A percentile compares a stretch with the other conserved stretches of the same genome.
These are phyloP conservation scores for Pleurotus cornucopiae DNA, from an alignment of 768 basidiomycete genomes.

Conservation along the genomic window DNA sequence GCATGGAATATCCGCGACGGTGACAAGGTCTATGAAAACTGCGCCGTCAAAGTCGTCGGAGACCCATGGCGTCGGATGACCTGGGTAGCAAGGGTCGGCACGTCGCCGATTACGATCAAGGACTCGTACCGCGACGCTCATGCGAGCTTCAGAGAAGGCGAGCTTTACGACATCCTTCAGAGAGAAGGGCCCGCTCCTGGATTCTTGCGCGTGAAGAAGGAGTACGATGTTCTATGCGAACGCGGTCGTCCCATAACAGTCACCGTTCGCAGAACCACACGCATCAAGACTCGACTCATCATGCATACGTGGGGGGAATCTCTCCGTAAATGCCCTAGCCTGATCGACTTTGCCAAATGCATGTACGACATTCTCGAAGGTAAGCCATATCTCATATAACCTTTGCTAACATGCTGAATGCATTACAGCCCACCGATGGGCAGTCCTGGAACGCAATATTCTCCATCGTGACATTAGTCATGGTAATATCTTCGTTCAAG, in stretches of 20 bases:
- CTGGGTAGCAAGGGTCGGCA: constrained; percentile 1
- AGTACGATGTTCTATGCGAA: no score
- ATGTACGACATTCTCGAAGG: constrained; percentile 8
- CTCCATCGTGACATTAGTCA: constrained; percentile 3
- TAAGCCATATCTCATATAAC: neutral
- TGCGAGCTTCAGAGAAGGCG: constrained; percentile 1
- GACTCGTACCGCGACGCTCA: neutral
- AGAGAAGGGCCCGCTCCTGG: neutral
- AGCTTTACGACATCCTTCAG: constrained; percentile 8
- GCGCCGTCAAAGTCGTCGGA: constrained; percentile 8
- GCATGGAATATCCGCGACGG: constrained; percentile 4
- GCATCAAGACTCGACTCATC: neutral
- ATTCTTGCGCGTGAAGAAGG: no score
- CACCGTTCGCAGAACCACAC: neutral
- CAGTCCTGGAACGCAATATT: neutral
- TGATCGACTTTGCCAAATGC: neutral
- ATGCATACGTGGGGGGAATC: neutral
- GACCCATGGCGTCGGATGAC: constrained; percentile 6
- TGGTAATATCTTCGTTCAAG: neutral
- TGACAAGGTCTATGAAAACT: neutral
- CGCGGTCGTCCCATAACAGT: neutral
- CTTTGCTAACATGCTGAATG: neutral
- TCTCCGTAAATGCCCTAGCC: neutral
- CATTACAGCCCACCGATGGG: neutral
- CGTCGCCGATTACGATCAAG: neutral